Conservation (phyloP, 2,329 filamentous ascomycete genomes). For the Penicillium sclerotiorum region DNA sequence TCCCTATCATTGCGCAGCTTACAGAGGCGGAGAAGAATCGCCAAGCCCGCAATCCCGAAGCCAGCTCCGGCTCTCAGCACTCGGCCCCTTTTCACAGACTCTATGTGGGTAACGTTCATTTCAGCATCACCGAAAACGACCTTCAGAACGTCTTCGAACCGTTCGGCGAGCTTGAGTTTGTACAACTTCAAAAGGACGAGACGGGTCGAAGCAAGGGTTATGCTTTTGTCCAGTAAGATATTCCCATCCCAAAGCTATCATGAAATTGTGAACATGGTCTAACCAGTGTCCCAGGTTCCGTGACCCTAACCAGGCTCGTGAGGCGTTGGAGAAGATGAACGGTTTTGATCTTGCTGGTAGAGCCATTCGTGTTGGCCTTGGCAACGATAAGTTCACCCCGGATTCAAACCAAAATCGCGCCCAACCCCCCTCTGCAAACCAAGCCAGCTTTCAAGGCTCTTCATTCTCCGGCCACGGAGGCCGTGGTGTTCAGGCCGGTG, state of each 20-base stretch:
- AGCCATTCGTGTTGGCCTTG: slow-evolving; percentile 96
- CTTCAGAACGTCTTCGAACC: slow-evolving; percentile 95
- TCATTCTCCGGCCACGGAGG: slow-evolving; percentile 89
- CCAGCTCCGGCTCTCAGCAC: slow-evolving; percentile 69
- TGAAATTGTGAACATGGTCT: slow-evolving; percentile 22
- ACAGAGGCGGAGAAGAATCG: slow-evolving; percentile 99
- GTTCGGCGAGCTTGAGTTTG: slow-evolving; percentile 96
- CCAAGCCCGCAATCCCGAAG: slow-evolving; percentile 81
- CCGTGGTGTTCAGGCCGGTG: slow-evolving; percentile 79
- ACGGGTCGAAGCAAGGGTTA: slow-evolving; percentile 88
- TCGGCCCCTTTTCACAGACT: slow-evolving; percentile 95
- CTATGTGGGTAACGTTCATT: slow-evolving; percentile 99
- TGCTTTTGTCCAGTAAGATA: slow-evolving; percentile 93
- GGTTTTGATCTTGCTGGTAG: slow-evolving; percentile 97
- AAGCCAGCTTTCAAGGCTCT: slow-evolving; percentile 79
- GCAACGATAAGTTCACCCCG: slow-evolving; percentile 99
- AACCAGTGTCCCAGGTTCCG: slow-evolving; percentile 65
- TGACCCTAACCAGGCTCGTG: slow-evolving; percentile 86
- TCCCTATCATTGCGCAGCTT: slow-evolving; percentile 96
- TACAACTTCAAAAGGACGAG: slow-evolving; percentile 96
- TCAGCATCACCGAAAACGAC: slow-evolving; percentile 96
- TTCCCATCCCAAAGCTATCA: background rate
- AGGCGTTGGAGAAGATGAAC: slow-evolving; percentile 98
- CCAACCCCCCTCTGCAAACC: slow-evolving; percentile 70
- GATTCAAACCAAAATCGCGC: slow-evolving; percentile 95